Percentiles rank a stretch among this genome's conserved stretches.
Evolutionary conservation across 805 yeast species (phyloP).

Genomic region (Maudiozyma barnettii): DNA sequence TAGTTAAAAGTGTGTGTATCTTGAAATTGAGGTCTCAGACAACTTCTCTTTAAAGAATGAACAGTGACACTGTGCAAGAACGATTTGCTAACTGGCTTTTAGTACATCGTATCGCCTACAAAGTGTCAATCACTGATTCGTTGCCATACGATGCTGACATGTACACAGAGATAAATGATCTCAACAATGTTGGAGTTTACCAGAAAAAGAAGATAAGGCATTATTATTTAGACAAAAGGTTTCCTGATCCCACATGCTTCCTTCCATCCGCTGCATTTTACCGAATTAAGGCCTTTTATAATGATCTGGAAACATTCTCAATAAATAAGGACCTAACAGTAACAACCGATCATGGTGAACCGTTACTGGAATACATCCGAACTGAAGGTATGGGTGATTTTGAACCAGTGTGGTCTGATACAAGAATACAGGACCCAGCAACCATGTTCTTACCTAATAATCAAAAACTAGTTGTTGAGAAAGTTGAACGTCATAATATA

Average conservation of each 20-base stretch:
- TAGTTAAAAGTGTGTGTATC: too few relatives aligned
- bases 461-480: constrained; percentile 13
- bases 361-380: constrained; percentile 3
- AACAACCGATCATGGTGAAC: constrained; percentile 5
- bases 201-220: neutral
- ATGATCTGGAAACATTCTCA: constrained; percentile 4
- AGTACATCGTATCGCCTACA: constrained; percentile 7
- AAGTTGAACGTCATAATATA: neutral
- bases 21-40: neutral
- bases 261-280: constrained; percentile 1
- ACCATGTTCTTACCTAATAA: constrained; percentile 12
- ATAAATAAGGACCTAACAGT: neutral
- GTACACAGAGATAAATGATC: neutral
- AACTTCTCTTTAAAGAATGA: neutral
- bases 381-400: constrained; percentile 7
- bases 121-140: constrained; percentile 2
- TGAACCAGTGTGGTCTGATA: constrained; percentile 19
- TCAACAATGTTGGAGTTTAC: neutral
- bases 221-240: neutral
- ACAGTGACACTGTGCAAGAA: neutral
- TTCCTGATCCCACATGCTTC: neutral
- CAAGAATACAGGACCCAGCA: constrained; percentile 15
- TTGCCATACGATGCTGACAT: constrained; percentile 4
- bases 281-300: constrained; percentile 5
- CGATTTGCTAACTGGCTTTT: constrained; percentile 6